These are phyloP conservation scores for Coemansia sp. DNA, from an alignment of 192 early-diverging fungal genomes.

Conservation along the genomic window DNA sequence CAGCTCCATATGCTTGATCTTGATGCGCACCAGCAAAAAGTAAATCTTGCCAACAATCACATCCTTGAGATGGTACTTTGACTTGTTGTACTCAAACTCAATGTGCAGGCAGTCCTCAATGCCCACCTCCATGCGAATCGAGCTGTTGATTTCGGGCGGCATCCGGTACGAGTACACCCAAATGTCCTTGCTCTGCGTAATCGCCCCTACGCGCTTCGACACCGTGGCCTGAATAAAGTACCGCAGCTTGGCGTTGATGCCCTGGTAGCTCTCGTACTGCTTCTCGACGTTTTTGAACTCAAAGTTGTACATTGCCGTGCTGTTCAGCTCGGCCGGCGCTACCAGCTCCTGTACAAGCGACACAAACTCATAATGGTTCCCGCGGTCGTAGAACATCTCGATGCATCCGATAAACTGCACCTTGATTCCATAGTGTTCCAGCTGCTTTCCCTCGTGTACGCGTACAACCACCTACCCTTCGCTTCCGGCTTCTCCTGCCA, in stretches of 20 bases:
- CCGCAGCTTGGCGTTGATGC: conserved; percentile 96
- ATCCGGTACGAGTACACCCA: conserved; percentile 98
- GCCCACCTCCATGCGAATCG: conserved; percentile 99
- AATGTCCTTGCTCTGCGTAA: conserved; percentile 89
- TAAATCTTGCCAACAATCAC: conserved; percentile 99
- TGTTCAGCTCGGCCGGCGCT: conserved; percentile 85
- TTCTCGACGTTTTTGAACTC: conserved; percentile 99
- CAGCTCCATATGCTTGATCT: conserved; percentile 99
- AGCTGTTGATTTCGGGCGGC: conserved; percentile 81
- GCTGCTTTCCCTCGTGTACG: conserved; percentile 79
- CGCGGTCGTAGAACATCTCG: conserved; percentile 94
- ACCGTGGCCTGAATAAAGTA: conserved; percentile 96
- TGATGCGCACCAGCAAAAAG: conserved; percentile 97
- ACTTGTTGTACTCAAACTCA: conserved; percentile 99
- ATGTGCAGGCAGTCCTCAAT: conserved; percentile 99
- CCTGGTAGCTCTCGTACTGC: conserved; percentile 96
- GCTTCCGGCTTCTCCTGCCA: not conserved
- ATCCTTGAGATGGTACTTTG: conserved; percentile 96
- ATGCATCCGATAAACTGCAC: conserved; percentile 98
- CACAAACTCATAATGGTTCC: conserved; percentile 93
- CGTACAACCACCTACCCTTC: conserved; percentile 40
- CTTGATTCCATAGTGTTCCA: conserved; percentile 98
- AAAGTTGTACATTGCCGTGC: conserved; percentile 81
- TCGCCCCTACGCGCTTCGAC: conserved; percentile 79
- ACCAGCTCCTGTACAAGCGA: conserved; percentile 93